Base-by-base conservation (phyloP, 2,329 filamentous ascomycete genomes). In the Epichloe coenophiala region DNA sequence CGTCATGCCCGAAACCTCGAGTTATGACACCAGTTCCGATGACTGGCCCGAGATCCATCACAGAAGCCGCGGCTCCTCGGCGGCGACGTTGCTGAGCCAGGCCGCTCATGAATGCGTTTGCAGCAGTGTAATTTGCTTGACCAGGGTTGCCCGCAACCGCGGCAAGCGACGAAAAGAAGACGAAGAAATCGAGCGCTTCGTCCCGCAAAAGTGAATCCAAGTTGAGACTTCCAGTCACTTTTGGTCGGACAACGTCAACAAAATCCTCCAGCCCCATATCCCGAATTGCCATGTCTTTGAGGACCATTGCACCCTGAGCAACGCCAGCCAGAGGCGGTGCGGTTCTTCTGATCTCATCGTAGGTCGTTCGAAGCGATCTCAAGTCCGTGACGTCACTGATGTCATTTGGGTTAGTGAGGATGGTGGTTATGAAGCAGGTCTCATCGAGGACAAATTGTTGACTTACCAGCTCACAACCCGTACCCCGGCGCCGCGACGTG, bases 111-210 rank as follows among this genome's bases (percentile, higher is more conserved):
- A 65, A 77, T 3, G 54, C 53, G 54, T 75, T 75, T 3, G 68
- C 72, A 0, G 71, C 69, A 0, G 61, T 58, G 52, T 78, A 78
- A 54, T 68, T 72, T 3, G 64, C 55, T 54, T 78, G 74, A 5
- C 60, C 63, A 7, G 43, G 23, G 45, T 63, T 64, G 3, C 67
- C 67, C 5, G 58, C 49, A 3, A 64, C 54, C 2, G 44, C 44
- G 0, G 58, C 50, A 1, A 63, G 27, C 0, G 67, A 70, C 1
- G 63, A 65, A 45, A 68, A 62, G 13, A 65, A 38, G 45, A 70
- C 56, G 55, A 69, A 69, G 55, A 68, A 69, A 43, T 70, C 67
- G n/a, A 70, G 58, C 0, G 54, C 35, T 1, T 51, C 39, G 6
- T 61, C 46, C 23, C 49, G 38, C 47, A 70, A 66, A 1, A 64